Base-by-base conservation (phyloP, 164 flowering plant species). In the Tetrastigma voinierianum region DNA sequence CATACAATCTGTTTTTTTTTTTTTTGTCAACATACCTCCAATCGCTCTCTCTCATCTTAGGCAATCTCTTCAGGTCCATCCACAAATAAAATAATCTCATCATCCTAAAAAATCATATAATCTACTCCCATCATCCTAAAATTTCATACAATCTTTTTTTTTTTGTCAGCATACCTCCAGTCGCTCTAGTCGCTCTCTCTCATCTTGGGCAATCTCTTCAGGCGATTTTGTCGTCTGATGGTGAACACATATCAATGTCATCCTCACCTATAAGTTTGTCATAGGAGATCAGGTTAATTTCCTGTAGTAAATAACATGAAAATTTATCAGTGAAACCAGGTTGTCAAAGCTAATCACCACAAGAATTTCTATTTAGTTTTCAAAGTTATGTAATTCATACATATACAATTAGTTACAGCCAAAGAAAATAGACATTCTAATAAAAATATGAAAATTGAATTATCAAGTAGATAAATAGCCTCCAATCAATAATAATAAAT, bases 11-110 rank as follows among this genome's bases (percentile, higher is more conserved):
- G n/a, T n/a, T n/a, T n/a, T n/a, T n/a, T n/a, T n/a, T n/a, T n/a
- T n/a, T n/a, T n/a, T n/a, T n/a, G n/a, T n/a, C n/a, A n/a, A n/a
- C 23, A 69, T 82, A 93, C 99, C 96, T 96, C 99, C 72, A 93
- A 68, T 46, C 45, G 81, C 63, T 91, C 97, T 74, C 80, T 86
- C 78, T 96, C 96, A 75, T 88, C 96, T 67, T 93, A 91, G 9
- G 96, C 98, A 62, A 89, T 79, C 79, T 96, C 99, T 72, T 96
- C 99, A 49, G 40, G 40, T 32, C 3, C 40, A 32, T 32, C 40
- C 40, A 32, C 40, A 32, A 32, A 32, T 32, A 32, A 4, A 32
- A 7, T 32, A n/a, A n/a, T n/a, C n/a, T n/a, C n/a, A n/a, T n/a
- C n/a, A n/a, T n/a, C n/a, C n/a, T n/a, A n/a, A n/a, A n/a, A n/a